phyloP scores from a whole-genome alignment of 345 rosid genomes.

The Populus pruinosa region DNA sequence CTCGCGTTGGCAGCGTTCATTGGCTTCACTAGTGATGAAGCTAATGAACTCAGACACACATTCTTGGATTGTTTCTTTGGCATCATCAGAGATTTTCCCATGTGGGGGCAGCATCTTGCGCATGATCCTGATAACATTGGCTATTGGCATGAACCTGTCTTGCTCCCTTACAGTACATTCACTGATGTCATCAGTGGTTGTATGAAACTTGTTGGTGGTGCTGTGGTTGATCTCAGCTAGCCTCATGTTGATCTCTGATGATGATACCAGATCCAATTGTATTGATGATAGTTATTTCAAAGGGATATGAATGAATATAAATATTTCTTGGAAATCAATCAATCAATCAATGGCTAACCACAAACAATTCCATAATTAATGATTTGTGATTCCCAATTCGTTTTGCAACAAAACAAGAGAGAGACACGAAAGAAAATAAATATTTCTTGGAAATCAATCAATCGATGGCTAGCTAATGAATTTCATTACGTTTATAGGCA shows the following conservation, averaged over 20 bases:
- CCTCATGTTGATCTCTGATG: constrained; percentile 38
- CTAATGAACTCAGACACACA: constrained; percentile 36
- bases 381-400: too few species aligned
- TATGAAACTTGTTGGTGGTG: constrained; percentile 7
- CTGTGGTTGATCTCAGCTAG: constrained; percentile 29
- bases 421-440: too few species aligned
- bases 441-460: too few species aligned
- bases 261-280: background rate
- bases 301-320: too few species aligned
- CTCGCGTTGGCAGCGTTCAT: constrained; percentile 37
- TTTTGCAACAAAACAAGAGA: too few species aligned
- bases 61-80: constrained; percentile 37
- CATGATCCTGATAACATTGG: constrained; percentile 34
- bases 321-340: too few species aligned
- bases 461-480: too few species aligned
- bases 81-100: constrained; percentile 35
- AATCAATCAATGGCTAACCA: too few species aligned
- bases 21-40: constrained; percentile 38
- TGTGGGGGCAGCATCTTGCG: constrained; percentile 31
- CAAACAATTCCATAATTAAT: too few species aligned
- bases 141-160: constrained; percentile 37
- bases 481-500: too few species aligned
- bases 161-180: constrained; percentile 35
- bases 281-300: too few species aligned
- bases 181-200: constrained; percentile 31